Conservation (phyloP, 2,329 filamentous ascomycete genomes). For the Bipolaris gigantea region DNA sequence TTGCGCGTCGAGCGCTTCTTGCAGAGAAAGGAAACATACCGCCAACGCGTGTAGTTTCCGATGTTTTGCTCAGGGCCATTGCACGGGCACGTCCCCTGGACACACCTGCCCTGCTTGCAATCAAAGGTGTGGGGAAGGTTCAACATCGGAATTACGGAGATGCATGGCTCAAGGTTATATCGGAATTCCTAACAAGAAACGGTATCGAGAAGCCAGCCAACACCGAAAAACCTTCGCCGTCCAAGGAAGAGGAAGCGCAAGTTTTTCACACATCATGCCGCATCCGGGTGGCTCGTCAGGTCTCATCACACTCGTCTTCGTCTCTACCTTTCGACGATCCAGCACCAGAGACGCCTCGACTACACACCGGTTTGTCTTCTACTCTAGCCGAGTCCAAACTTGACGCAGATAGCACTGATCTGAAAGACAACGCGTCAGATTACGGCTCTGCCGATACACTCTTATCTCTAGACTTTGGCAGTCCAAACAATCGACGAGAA, state of each 20-base stretch:
- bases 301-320: constrained; percentile 15
- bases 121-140: constrained; percentile 32
- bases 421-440: not conserved
- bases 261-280: constrained; percentile 5
- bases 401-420: not conserved
- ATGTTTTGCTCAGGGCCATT: constrained; percentile 29
- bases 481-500: constrained; percentile 1
- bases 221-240: not conserved
- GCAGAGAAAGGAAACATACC: constrained; percentile 15
- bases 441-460: constrained; percentile 19
- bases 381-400: constrained; percentile 29
- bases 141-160: constrained; percentile 29
- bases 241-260: not conserved
- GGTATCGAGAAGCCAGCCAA: not conserved
- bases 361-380: constrained; percentile 25
- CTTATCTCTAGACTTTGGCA: constrained; percentile 23
- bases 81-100: constrained; percentile 27
- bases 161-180: constrained; percentile 32
- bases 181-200: constrained; percentile 15
- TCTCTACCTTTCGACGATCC: constrained; percentile 29
- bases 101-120: constrained; percentile 19
- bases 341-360: constrained; percentile 10
- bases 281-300: not conserved
- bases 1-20: constrained; percentile 21
- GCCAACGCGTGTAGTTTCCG: constrained; percentile 20